Conservation (phyloP, 2,329 filamentous ascomycete species). For the Dothideomycetes sp. region DNA sequence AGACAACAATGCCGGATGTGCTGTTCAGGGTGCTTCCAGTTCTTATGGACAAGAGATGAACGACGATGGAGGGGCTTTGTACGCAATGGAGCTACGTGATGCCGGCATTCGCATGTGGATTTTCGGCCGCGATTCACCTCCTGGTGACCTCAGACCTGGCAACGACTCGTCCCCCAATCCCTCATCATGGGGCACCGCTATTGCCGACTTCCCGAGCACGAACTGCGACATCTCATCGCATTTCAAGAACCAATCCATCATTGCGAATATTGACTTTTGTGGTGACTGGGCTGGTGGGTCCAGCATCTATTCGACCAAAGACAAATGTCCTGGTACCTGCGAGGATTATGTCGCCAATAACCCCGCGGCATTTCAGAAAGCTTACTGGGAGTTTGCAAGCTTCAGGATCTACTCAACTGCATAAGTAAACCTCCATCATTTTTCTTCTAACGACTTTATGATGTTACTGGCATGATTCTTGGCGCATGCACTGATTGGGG, state of each 20-base stretch:
- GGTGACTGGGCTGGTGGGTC: constrained; percentile 42
- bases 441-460: too few relatives aligned
- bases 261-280: constrained; percentile 58
- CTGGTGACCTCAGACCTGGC: constrained; percentile 33
- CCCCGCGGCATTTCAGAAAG: constrained; percentile 47
- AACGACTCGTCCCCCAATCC: constrained; percentile 46
- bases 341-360: constrained; percentile 49
- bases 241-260: constrained; percentile 57
- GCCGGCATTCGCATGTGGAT: constrained; percentile 48
- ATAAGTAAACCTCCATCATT: too few relatives aligned
- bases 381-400: constrained; percentile 47
- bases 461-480: too few relatives aligned
- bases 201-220: constrained; percentile 56
- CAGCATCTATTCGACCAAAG: constrained; percentile 26
- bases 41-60: constrained; percentile 30
- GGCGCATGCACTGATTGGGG: too few relatives aligned
- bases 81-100: constrained; percentile 52
- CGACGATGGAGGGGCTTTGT: constrained; percentile 37
- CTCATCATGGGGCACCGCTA: constrained; percentile 50
- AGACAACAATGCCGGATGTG: constrained; percentile 29
- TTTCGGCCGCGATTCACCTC: constrained; percentile 28
- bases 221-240: constrained; percentile 50
- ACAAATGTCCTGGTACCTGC: constrained; percentile 45
- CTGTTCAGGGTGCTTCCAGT: constrained; percentile 50
- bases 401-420: constrained; percentile 13